Conservation (phyloP, 805 yeast genomes). For the Suhomyces xylopsoci region DNA sequence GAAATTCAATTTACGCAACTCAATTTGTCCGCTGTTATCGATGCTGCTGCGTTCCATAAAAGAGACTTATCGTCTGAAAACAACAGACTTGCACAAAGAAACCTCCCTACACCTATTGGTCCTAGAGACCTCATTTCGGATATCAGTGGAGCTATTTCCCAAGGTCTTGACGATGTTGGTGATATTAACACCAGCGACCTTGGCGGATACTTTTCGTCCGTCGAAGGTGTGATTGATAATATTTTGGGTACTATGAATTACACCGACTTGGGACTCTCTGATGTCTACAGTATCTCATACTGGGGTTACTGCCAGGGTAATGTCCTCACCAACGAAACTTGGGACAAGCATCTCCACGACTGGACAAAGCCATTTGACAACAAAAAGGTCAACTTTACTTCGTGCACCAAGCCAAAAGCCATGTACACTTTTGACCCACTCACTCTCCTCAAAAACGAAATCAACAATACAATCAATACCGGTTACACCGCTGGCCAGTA, state of each 20-base stretch:
- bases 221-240: constrained; percentile 17
- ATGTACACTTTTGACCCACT: constrained; percentile 59
- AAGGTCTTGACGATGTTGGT: not conserved
- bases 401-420: constrained; percentile 54
- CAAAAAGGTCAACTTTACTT: constrained; percentile 31
- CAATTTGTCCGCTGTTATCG: constrained; percentile 29
- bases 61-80: not conserved
- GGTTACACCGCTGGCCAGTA: constrained; percentile 21
- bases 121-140: not conserved
- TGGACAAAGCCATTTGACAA: constrained; percentile 20
- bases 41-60: constrained; percentile 9
- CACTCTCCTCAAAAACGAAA: constrained; percentile 29
- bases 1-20: constrained; percentile 33
- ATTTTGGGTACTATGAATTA: constrained; percentile 20
- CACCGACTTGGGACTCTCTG: constrained; percentile 37
- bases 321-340: constrained; percentile 4
- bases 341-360: not conserved
- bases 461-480: constrained; percentile 24
- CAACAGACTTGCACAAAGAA: not conserved
- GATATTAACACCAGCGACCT: constrained; percentile 1
- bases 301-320: constrained; percentile 46
- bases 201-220: constrained; percentile 8
- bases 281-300: constrained; percentile 36
- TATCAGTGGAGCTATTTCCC: not conserved
- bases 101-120: not conserved